Evolutionary conservation across 495 filamentous ascomycete species (phyloP).

Genomic region (Aspergillus coremiiformis): DNA sequence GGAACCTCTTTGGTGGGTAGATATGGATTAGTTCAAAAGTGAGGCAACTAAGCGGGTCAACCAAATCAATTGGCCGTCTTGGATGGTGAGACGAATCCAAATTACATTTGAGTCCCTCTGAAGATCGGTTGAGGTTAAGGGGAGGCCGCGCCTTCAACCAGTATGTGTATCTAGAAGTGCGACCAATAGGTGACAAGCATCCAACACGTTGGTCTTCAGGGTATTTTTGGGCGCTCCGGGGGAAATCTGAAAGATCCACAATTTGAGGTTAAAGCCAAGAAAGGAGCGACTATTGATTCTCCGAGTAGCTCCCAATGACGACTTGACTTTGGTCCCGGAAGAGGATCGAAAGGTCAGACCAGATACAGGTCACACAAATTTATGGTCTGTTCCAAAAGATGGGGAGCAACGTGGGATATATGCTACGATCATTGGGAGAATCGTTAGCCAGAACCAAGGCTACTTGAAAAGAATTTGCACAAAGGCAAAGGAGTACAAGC

Average conservation of each 20-base stretch:
- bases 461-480: background rate
- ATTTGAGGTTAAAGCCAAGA: constrained; percentile 18
- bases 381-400: background rate
- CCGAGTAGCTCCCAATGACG: constrained; percentile 6
- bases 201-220: constrained; percentile 19
- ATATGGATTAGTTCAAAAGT: constrained; percentile 11
- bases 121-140: constrained; percentile 7
- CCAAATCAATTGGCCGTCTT: constrained; percentile 3
- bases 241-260: constrained; percentile 14
- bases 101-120: background rate
- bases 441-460: background rate
- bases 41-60: constrained; percentile 17
- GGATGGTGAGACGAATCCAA: constrained; percentile 2
- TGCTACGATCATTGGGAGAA: constrained; percentile 2
- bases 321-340: constrained; percentile 1
- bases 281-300: constrained; percentile 16
- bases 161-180: constrained; percentile 4
- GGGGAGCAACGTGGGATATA: background rate
- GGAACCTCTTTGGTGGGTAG: constrained; percentile 18
- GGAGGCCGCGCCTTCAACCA: constrained; percentile 1
- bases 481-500: background rate
- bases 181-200: constrained; percentile 14
- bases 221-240: constrained; percentile 9
- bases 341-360: background rate
- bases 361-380: background rate